These are phyloP conservation scores for Blechomonas ayalai DNA, from an alignment of 208 protist species.

Conservation along the genomic window DNA sequence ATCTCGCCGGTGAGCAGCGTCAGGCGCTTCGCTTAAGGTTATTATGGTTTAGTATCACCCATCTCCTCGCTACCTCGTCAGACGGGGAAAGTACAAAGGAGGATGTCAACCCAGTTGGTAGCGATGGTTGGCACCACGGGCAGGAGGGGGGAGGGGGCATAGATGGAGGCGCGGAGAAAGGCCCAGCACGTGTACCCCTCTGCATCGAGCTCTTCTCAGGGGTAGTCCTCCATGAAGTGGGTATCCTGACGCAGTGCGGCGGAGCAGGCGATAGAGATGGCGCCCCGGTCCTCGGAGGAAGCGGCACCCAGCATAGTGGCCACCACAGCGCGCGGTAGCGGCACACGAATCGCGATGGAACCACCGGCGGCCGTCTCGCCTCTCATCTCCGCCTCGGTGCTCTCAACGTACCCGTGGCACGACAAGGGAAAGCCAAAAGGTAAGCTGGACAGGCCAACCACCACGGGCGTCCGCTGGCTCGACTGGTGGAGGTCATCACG, in stretches of 20 bases:
- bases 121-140: no score
- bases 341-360: slow-evolving; percentile 44
- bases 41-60: no score
- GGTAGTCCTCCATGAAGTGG: slow-evolving; percentile 33
- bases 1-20: no score
- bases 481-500: not conserved
- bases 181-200: not conserved
- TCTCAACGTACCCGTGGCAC: slow-evolving; percentile 78
- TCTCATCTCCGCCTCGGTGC: slow-evolving; percentile 45
- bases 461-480: not conserved
- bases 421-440: slow-evolving; percentile 52
- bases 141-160: no score
- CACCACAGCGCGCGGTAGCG: slow-evolving; percentile 30
- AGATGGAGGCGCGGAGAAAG: no score
- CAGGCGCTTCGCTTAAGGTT: no score
- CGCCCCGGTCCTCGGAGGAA: not conserved
- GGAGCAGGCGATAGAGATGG: slow-evolving; percentile 63
- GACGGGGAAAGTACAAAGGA: no score
- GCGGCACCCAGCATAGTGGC: not conserved
- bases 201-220: not conserved
- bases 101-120: no score
- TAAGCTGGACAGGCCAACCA: slow-evolving; percentile 32
- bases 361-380: slow-evolving; percentile 1
- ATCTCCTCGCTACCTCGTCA: no score
- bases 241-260: slow-evolving; percentile 39